These are phyloP conservation scores for Sporothrix schenckii DNA, from an alignment of 2,329 filamentous ascomycete genomes.

Conservation along the genomic window DNA sequence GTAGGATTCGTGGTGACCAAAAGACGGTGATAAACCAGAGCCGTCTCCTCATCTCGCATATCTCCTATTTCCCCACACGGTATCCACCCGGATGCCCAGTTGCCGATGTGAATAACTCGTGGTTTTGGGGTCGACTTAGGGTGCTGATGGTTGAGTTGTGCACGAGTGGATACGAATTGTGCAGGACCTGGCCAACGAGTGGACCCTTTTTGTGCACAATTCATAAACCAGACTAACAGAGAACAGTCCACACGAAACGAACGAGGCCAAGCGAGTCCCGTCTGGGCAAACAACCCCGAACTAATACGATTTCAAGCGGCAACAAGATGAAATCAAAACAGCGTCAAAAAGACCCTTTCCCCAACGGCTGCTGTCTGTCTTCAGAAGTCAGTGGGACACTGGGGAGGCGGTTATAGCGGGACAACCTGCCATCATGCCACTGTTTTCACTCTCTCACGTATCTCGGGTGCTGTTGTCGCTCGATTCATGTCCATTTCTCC, in stretches of 20 bases:
- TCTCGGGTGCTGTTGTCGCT: background rate
- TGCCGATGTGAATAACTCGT: background rate
- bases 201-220: conserved; percentile 13
- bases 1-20: too few relatives aligned
- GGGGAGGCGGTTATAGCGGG: background rate
- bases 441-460: background rate
- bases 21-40: too few relatives aligned
- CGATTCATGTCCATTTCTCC: background rate
- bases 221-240: conserved; percentile 5
- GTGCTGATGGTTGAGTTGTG: background rate
- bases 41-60: background rate
- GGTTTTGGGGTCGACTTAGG: background rate
- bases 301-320: too few relatives aligned
- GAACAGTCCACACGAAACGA: background rate
- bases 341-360: background rate
- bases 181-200: background rate
- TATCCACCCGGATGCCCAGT: conserved; percentile 7
- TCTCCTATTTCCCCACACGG: background rate
- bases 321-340: background rate
- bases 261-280: conserved; percentile 4
- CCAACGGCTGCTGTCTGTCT: too few relatives aligned
- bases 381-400: too few relatives aligned
- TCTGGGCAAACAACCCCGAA: too few relatives aligned
- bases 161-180: background rate
- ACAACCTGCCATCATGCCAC: background rate